Percentiles rank a stretch among this genome's conserved stretches.
Conservation (phyloP, 306 rosid genomes). For the Citrullus amarus region DNA sequence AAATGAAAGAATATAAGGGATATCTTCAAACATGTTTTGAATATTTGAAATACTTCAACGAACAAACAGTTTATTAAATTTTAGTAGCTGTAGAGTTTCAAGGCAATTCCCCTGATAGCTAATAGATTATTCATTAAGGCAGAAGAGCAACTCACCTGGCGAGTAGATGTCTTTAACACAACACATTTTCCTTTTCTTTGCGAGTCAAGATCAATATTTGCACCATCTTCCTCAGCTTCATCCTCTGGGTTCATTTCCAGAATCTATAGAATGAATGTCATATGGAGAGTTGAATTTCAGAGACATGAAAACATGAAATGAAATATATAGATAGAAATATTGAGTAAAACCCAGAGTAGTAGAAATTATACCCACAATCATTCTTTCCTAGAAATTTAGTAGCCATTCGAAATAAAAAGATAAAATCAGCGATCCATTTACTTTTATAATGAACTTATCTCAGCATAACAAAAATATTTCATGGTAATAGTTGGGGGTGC, state of each 20-base stretch:
- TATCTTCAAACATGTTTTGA: background rate
- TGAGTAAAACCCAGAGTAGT: background rate
- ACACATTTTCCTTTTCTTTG: constrained; percentile 94
- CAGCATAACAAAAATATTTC: background rate
- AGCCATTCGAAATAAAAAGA: background rate
- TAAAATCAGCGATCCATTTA: background rate
- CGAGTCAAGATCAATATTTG: constrained; percentile 90
- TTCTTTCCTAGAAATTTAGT: background rate
- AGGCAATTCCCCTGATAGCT: background rate
- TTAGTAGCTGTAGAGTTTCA: background rate
- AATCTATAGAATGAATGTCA: constrained; percentile 28
- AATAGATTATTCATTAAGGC: background rate
- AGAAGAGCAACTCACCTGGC: constrained; percentile 33
- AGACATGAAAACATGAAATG: background rate
- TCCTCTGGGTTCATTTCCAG: constrained; percentile 97
- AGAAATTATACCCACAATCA: background rate
- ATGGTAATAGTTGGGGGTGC: background rate
- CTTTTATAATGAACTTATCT: background rate
- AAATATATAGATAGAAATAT: too few species aligned
- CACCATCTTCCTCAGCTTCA: constrained; percentile 95
- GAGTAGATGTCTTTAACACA: constrained; percentile 85
- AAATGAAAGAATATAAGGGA: too few species aligned
- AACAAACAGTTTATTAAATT: background rate
- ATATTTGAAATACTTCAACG: background rate
- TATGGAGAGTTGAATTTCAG: background rate